A percentile compares a stretch with the other conserved stretches of the same genome.
These are phyloP conservation scores for Fusarium redolens DNA, from an alignment of 2,329 filamentous ascomycete species.

Conservation along the genomic window DNA sequence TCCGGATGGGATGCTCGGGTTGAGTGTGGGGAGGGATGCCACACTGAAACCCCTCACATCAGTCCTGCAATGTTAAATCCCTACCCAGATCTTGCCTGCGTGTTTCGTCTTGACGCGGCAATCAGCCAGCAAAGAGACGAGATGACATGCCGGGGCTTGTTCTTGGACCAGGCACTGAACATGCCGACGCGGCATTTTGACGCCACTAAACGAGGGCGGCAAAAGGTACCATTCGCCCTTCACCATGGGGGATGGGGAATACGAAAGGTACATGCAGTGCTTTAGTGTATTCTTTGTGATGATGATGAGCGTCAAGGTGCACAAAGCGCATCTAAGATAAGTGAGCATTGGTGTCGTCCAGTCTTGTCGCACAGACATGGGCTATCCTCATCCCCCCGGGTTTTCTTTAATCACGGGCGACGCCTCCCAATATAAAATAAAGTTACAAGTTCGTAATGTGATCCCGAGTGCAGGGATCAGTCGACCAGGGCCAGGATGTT, in stretches of 20 bases:
- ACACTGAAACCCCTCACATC: constrained; percentile 32
- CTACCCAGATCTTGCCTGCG: constrained; percentile 15
- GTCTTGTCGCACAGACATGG: constrained; percentile 21
- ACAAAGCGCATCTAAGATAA: constrained; percentile 12
- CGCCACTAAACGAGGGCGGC: constrained; percentile 8
- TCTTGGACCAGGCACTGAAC: background rate
- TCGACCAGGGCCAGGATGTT: background rate
- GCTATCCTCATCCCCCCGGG: constrained; percentile 3
- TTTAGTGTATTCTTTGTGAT: background rate
- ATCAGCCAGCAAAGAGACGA: constrained; percentile 25
- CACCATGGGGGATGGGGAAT: background rate
- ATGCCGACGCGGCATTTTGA: constrained; percentile 6
- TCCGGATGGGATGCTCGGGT: constrained; percentile 9
- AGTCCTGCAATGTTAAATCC: constrained; percentile 28
- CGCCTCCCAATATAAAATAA: constrained; percentile 35
- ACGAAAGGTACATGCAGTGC: background rate
- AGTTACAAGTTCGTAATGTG: constrained; percentile 25
- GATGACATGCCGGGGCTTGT: constrained; percentile 30
- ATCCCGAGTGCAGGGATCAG: constrained; percentile 18
- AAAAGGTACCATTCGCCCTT: background rate
- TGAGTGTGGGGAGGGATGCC: constrained; percentile 29
- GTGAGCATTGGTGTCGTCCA: background rate
- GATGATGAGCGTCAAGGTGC: background rate
- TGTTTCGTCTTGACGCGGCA: constrained; percentile 25
- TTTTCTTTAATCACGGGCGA: constrained; percentile 13